Percentiles rank a stretch among this genome's conserved stretches.
Conservation (phyloP, 805 yeast species). For the Starmerella roubikii region DNA sequence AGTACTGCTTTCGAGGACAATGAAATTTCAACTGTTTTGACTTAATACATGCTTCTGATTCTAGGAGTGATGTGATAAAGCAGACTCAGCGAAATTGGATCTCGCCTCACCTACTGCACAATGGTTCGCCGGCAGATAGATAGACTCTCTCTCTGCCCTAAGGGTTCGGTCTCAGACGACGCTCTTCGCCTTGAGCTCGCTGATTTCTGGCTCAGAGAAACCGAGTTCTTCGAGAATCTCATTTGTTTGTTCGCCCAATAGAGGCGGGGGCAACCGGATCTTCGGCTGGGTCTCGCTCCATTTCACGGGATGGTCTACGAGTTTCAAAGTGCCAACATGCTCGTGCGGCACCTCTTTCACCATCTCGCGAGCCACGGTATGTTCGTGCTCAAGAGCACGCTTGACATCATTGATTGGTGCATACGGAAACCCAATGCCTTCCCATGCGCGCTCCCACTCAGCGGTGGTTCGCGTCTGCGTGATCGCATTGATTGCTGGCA, state of each 20-base stretch:
- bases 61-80: too few species aligned
- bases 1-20: too few species aligned
- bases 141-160: too few species aligned
- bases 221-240: slow-evolving; percentile 25
- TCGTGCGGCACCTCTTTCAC: slow-evolving; percentile 28
- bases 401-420: slow-evolving; percentile 32
- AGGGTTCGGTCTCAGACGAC: too few species aligned
- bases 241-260: slow-evolving; percentile 29
- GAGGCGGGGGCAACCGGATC: slow-evolving; percentile 28
- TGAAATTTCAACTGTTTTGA: too few species aligned
- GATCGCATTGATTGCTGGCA: slow-evolving; percentile 24
- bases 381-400: slow-evolving; percentile 27
- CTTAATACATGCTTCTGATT: too few species aligned
- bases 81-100: too few species aligned
- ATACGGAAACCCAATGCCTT: slow-evolving; percentile 27
- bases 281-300: slow-evolving; percentile 27
- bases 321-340: slow-evolving; percentile 26
- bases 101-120: too few species aligned
- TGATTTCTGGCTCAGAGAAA: slow-evolving; percentile 17
- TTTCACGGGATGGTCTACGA: slow-evolving; percentile 31
- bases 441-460: slow-evolving; percentile 28
- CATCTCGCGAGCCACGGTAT: slow-evolving; percentile 29
- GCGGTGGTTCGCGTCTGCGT: slow-evolving; percentile 24
- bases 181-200: slow-evolving; percentile 20
- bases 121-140: too few species aligned